Evolutionary conservation across 2,329 filamentous ascomycete species (phyloP).

Genomic region (Sporothrix variecibatus): DNA sequence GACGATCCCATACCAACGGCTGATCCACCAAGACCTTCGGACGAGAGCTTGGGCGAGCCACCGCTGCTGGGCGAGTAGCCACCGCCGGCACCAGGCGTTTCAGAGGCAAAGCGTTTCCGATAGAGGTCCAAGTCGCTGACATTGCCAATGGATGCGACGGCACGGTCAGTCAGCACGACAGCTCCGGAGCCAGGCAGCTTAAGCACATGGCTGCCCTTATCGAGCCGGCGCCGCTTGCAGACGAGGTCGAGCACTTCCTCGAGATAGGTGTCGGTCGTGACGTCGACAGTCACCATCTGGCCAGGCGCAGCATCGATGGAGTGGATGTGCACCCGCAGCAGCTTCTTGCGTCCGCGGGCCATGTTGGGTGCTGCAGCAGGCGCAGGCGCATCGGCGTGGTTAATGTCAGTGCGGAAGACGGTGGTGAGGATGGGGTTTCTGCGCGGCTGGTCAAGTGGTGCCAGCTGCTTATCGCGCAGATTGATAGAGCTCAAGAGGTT

Average conservation of each 20-base stretch:
- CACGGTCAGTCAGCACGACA: slow-evolving; percentile 74
- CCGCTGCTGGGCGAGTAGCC: slow-evolving; percentile 40
- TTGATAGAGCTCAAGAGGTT: neutral
- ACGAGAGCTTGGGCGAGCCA: slow-evolving; percentile 66
- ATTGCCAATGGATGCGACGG: slow-evolving; percentile 75
- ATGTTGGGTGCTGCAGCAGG: slow-evolving; percentile 48
- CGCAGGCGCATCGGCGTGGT: slow-evolving; percentile 60
- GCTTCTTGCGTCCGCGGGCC: slow-evolving; percentile 65
- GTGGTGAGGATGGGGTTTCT: slow-evolving; percentile 64
- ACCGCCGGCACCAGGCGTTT: slow-evolving; percentile 47
- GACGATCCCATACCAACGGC: slow-evolving; percentile 43
- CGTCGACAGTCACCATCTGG: slow-evolving; percentile 72
- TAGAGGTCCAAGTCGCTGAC: slow-evolving; percentile 74
- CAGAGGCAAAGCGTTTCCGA: slow-evolving; percentile 72
- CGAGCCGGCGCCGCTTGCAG: slow-evolving; percentile 74
- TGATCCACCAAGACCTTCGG: slow-evolving; percentile 48
- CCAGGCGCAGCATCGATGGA: slow-evolving; percentile 69
- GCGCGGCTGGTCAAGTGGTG: slow-evolving; percentile 41
- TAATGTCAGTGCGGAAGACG: slow-evolving; percentile 56
- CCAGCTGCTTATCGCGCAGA: slow-evolving; percentile 15
- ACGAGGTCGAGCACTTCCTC: slow-evolving; percentile 78
- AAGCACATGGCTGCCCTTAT: slow-evolving; percentile 77
- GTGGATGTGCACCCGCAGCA: slow-evolving; percentile 71
- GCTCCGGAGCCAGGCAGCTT: slow-evolving; percentile 74
- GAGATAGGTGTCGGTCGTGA: slow-evolving; percentile 80